Evolutionary conservation across 2,329 filamentous ascomycete genomes (phyloP).

Genomic region (Colletotrichum lupini): DNA sequence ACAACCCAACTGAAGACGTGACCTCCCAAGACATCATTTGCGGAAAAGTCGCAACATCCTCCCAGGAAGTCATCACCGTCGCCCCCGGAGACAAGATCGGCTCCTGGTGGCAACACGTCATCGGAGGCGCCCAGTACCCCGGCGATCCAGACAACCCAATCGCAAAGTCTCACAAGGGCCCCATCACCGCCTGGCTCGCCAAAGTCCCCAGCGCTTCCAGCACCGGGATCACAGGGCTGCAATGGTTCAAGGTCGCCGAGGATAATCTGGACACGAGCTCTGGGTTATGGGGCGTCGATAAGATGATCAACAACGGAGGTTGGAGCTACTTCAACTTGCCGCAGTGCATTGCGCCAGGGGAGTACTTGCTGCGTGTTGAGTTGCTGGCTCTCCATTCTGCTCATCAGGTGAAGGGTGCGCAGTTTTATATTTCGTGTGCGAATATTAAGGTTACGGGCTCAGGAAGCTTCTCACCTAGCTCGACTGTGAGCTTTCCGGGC

Average conservation of each 20-base stretch:
- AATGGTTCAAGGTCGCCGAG: constrained; percentile 52
- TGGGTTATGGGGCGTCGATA: constrained; percentile 61
- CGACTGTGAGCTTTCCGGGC: constrained; percentile 57
- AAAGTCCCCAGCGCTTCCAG: constrained; percentile 63
- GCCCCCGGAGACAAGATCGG: constrained; percentile 63
- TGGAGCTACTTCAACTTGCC: constrained; percentile 63
- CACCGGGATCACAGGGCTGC: constrained; percentile 50
- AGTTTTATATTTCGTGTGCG: constrained; percentile 65
- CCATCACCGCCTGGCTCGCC: constrained; percentile 63
- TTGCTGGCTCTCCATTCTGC: constrained; percentile 65
- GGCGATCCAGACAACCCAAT: constrained; percentile 65
- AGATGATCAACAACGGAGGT: constrained; percentile 54
- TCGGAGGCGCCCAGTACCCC: constrained; percentile 62
- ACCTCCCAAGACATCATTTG: constrained; percentile 61
- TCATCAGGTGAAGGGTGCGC: constrained; percentile 53
- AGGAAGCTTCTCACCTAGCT: constrained; percentile 47
- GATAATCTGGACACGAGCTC: constrained; percentile 56
- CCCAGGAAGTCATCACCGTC: constrained; percentile 57
- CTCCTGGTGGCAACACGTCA: constrained; percentile 63
- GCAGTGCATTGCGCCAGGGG: constrained; percentile 60
- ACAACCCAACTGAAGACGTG: constrained; percentile 64
- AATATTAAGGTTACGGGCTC: constrained; percentile 65
- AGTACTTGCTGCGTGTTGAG: constrained; percentile 67
- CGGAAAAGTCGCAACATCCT: constrained; percentile 55
- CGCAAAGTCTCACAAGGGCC: constrained; percentile 64